Evolutionary conservation across 257 asterid species (phyloP).

Genomic region (Fraxinus americana): DNA sequence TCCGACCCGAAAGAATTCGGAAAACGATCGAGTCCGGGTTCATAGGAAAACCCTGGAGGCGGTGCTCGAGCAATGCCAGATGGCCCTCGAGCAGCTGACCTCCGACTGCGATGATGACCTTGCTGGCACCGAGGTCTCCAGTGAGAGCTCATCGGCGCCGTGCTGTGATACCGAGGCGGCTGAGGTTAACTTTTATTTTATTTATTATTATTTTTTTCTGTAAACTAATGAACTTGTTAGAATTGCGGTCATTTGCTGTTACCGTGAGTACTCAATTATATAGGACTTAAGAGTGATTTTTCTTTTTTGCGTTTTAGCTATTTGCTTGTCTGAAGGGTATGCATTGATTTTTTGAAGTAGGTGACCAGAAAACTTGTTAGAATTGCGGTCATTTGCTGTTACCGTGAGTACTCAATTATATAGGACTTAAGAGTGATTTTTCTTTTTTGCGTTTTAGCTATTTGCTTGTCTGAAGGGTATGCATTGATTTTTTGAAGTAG

Average conservation of each 20-base stretch:
- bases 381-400: background rate
- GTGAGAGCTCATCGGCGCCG: constrained; percentile 40
- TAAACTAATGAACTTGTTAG: no score
- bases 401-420: background rate
- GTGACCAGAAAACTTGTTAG: no score
- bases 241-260: no score
- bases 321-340: no score
- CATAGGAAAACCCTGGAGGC: constrained; percentile 79
- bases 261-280: no score
- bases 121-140: constrained; percentile 32
- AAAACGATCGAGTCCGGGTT: constrained; percentile 55
- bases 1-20: constrained; percentile 24
- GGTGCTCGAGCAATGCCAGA: constrained; percentile 76
- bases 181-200: constrained; percentile 42
- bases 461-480: background rate
- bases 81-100: constrained; percentile 77
- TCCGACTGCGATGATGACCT: constrained; percentile 40
- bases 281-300: no score
- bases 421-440: background rate
- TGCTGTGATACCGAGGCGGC: constrained; percentile 53
- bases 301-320: no score
- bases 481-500: background rate
- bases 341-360: no score
- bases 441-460: background rate
- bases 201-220: background rate